Evolutionary conservation across 768 basidiomycete species (phyloP).

Genomic region (Panellus pusillus): DNA sequence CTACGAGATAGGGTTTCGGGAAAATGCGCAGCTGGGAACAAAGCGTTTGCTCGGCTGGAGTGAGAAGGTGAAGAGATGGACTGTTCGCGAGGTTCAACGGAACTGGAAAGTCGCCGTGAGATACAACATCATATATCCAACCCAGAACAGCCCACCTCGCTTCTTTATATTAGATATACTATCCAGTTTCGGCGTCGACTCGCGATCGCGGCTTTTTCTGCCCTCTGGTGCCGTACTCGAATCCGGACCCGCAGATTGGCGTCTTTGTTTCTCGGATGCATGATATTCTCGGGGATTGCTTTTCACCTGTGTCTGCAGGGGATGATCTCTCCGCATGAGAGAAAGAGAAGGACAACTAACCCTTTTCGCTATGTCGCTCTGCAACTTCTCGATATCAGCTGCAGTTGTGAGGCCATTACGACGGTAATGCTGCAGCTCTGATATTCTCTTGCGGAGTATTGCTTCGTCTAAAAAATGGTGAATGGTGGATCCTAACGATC

Average conservation of each 20-base stretch:
- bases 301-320: slow-evolving; percentile 61
- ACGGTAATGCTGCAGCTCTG: slow-evolving; percentile 89
- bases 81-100: slow-evolving; percentile 92
- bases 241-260: slow-evolving; percentile 58
- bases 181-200: slow-evolving; percentile 54
- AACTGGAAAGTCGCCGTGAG: slow-evolving; percentile 21
- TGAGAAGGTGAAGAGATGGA: slow-evolving; percentile 86
- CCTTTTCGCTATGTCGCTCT: slow-evolving; percentile 68
- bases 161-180: slow-evolving; percentile 39
- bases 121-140: neutral
- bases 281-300: slow-evolving; percentile 58
- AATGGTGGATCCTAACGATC: neutral
- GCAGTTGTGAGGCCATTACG: slow-evolving; percentile 79
- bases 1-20: slow-evolving; percentile 92
- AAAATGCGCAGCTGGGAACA: slow-evolving; percentile 89
- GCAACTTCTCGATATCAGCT: slow-evolving; percentile 91
- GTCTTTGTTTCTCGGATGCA: slow-evolving; percentile 47
- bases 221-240: slow-evolving; percentile 46
- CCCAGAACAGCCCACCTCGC: slow-evolving; percentile 38
- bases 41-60: slow-evolving; percentile 81
- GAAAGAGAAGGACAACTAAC: slow-evolving; percentile 45
- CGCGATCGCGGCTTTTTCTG: slow-evolving; percentile 60
- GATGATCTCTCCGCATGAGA: neutral
- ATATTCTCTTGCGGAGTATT: slow-evolving; percentile 81
- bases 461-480: slow-evolving; percentile 67